Evolutionary conservation across 2,329 filamentous ascomycete species (phyloP).

Genomic region (Fusarium sp.): DNA sequence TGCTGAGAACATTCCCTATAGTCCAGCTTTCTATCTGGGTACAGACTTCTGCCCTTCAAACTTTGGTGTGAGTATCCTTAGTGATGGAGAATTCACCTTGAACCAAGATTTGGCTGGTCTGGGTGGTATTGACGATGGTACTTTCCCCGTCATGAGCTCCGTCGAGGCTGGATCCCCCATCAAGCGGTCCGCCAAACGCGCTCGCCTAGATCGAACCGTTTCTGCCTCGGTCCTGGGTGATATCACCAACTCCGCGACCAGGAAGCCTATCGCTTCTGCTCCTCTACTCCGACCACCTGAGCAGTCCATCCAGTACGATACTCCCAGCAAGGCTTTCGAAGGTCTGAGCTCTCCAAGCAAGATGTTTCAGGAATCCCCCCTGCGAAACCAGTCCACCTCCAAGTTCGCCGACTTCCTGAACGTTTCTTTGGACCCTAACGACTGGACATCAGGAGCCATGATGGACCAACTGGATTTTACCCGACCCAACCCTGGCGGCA

Average conservation of each 20-base stretch:
- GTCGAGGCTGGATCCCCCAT: conserved; percentile 71
- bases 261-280: conserved; percentile 62
- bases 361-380: conserved; percentile 53
- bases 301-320: conserved; percentile 58
- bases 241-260: conserved; percentile 64
- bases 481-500: conserved; percentile 61
- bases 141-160: conserved; percentile 56
- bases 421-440: conserved; percentile 50
- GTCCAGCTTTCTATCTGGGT: conserved; percentile 74
- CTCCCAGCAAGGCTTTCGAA: conserved; percentile 68
- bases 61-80: conserved; percentile 57
- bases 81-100: conserved; percentile 70
- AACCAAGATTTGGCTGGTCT: conserved; percentile 59
- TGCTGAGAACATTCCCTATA: conserved; percentile 67
- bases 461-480: conserved; percentile 55
- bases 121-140: conserved; percentile 45
- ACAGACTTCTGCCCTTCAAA: conserved; percentile 63
- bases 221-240: conserved; percentile 72
- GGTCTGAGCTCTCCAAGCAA: conserved; percentile 67
- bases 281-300: conserved; percentile 62
- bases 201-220: conserved; percentile 71
- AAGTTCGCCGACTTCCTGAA: conserved; percentile 56
- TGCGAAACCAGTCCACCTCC: conserved; percentile 59
- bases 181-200: conserved; percentile 70
- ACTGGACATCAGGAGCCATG: conserved; percentile 48